Base-by-base conservation (phyloP, 2,329 filamentous ascomycete species). In the Beauveria pseudobassiana region DNA sequence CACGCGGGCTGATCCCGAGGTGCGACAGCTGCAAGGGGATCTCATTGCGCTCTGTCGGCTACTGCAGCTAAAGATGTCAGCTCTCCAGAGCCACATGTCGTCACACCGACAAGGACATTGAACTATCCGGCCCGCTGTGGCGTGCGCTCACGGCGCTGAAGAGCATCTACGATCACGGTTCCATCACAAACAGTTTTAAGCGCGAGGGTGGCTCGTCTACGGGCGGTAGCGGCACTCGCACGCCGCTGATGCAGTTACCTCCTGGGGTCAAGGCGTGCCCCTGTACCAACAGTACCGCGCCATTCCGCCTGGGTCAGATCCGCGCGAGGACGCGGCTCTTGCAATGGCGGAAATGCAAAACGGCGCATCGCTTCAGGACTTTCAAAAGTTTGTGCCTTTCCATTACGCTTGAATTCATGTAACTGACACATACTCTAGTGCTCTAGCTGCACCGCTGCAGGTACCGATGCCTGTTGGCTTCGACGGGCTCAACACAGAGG, bases 321-420 rank as follows among this genome's bases (percentile, higher is more conserved):
- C 82, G 10, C 82, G 86, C 54, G 82, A 85, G 64, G 82, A 86
- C 66, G 85, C 85, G 0, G 85, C 85, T 1, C 71, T 87, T 46
- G 83, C 84, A 53, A 87, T 87, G 84, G 80, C 85, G 1, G 83
- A 85, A 69, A 79, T 88, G 76, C 85, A 87, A 69, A 84, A 84
- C 68, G 82, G 83, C 10, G 77, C 75, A 38, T 72, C 74, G 0
- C 68, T 82, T 14, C 72, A 75, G 40, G 80, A 83, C 20, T 80
- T 80, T 64, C 65, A 76, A 30, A 73, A 72, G 77, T 76, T 67
- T 65, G 73, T 63, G n/a, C n/a, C n/a, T 3, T 18, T 54, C 30
- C 3, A 34, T 12, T 51, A 5, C n/a, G 26, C 43, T 20, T 38
- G 42, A 53, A 26, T n/a, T 34, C 34, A 64, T 63, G 62, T 67